Base-by-base conservation (phyloP, 331 rosid genomes). In the Spiraea crenata region DNA sequence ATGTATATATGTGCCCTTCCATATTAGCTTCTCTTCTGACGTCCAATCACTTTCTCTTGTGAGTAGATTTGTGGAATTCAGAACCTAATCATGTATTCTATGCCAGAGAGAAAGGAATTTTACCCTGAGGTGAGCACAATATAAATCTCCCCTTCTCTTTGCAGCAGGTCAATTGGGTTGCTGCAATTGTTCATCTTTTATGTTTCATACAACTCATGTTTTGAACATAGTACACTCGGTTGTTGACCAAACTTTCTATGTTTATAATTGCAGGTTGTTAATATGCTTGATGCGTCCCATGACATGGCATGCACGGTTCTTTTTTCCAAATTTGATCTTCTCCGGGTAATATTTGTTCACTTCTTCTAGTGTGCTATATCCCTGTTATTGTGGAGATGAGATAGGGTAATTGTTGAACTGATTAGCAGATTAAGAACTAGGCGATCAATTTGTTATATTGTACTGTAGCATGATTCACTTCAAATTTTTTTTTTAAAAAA, bases 71-170 rank as follows among this genome's bases (percentile, higher is more conserved):
- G 97, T 3, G 96, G 98, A 20, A 86, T 90, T 66, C 81, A 83
- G 64, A 84, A 87, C 72, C 77, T 93, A 59, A 82, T 90, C 42
- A 74, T 90, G 65, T 93, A 88, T 84, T 93, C 98, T 6, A 86
- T 83, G n/a, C 98, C 98, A 0, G 95, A 93, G 88, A 84, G 98
- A 70, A 87, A 87, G 78, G 98, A 93, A 61, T 86, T 93, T 61
- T 93, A 90, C 86, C 92, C 97, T 3, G 97, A 90, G 98, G 97
- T 89, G 64, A 76, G 82, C 54, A 35, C 14, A 0, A 68, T 54
- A 67, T 17, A 34, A 14, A 8, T 49, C 0, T 6, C 3, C 64
- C 52, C 14, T 49, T 67, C 61, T 67, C 17, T n/a, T 9, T 50
- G 1, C 6, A 35, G 58, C 42, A 67, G 47, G 45, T 46, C 72